Base-by-base conservation (phyloP, 257 asterid species). In the Ligustrum vulgare region DNA sequence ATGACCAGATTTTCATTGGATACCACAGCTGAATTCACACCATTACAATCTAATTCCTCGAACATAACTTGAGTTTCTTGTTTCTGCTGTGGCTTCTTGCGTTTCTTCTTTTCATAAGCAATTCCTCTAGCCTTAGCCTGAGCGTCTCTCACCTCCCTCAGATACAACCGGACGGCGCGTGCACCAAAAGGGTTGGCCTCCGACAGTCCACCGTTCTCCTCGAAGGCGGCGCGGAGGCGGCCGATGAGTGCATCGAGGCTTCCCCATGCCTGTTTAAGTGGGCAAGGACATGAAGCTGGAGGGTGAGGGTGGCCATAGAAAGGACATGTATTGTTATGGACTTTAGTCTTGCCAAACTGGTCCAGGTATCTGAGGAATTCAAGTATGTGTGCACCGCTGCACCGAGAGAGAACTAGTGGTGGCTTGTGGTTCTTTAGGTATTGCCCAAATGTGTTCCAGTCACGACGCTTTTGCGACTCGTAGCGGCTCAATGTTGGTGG, bases 161-260 rank as follows among this genome's bases (percentile, higher is more conserved):
- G 81, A 39, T 88, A 88, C 74, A 88, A 64, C 70, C 92, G 71
- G 39, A 88, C 89, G 15, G 92, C 92, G 73, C 92, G 84, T 7
- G 85, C 88, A 32, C 92, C 92, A 49, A 88, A 88, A 2, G 92
- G 92, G 72, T 88, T 88, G 0, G 81, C 71, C 80, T 88, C 92
- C 9, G 88, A 84, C 5, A 70, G 36, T 11, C 92, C 92, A 0
- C 92, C 92, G 69, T 86, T 88, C 86, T 88, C 92, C 69, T 88
- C 92, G 51, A 80, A 88, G 45, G 92, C 90, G 37, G 92, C 92
- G 77, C 92, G 89, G 69, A 86, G 83, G 67, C 92, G 80, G 8
- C 92, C 92, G 13, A 88, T 86, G 0, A 88, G 90, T 67, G 92
- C 90, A 82, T 88, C 92, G 16, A 88, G 90, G 79, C 92, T 88